Evolutionary conservation across 192 early-diverging fungal genomes (phyloP), one percentile per base, ranked within the genome.

Genomic region (Lobosporangium transversale): DNA sequence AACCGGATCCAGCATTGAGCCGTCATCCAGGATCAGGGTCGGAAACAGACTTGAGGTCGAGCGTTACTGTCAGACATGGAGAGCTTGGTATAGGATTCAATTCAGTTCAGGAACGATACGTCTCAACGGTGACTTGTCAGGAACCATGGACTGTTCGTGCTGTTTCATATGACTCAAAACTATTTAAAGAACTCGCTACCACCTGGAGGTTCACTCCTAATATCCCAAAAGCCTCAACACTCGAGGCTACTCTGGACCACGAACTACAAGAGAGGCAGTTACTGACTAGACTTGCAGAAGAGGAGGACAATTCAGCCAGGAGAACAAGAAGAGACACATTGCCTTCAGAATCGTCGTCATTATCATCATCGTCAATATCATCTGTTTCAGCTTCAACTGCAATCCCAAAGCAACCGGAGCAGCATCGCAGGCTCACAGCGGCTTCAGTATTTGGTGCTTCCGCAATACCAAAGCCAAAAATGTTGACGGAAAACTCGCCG

Each of bases 81-180:
- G 90, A 92, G 69, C 82, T 97, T 30, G 85, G 85, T 0, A 89
- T 96, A 18, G 94, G 94, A 3, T 97, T 94, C 74, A 82, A 90
- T 30, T 80, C 87, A 0, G 87, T 95, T 45, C 83, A 84, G 56
- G 96, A 97, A 69, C 79, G 80, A 6, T 97, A 97, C 63, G 86
- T 85, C 17, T 94, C 92, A 24, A 81, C 75, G 26, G 94, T 97
- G 2, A 87, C 84, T 11, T 90, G 89, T 62, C 81, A 89, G 17
- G 79, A 84, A 43, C 84, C 90, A 17, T 59, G 83, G 62, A 70
- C 81, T 21, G 91, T 97, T 14, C 70, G 82, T 47, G 95, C 89
- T 43, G 70, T 73, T 3, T 65, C 59, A 2, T 78, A 73, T 32
- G 73, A 76, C 32, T 76, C 73, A 5, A 64, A 78, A 0, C 44